Conservation (phyloP, 148 eudicot genomes). For the Rhododendron williamsianum region DNA sequence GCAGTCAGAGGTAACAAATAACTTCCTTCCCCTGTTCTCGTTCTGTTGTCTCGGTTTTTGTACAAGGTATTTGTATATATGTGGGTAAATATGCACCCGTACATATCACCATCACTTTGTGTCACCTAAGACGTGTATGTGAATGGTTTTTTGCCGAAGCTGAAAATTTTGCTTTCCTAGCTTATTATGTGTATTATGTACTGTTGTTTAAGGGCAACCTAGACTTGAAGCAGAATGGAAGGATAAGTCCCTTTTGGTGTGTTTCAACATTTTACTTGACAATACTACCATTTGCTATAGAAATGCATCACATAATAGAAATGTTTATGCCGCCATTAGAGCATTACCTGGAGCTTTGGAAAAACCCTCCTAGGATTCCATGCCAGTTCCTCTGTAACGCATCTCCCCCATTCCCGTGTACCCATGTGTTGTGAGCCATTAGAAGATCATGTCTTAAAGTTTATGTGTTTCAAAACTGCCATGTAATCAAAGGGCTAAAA, state of each 20-base stretch:
- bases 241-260: neutral
- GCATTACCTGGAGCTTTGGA: neutral
- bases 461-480: too few relatives aligned
- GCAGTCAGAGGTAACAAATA: neutral
- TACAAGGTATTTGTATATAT: neutral
- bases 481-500: too few relatives aligned
- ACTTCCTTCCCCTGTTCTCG: neutral
- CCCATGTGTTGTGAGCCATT: too few relatives aligned
- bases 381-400: too few relatives aligned
- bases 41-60: neutral
- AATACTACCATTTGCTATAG: neutral
- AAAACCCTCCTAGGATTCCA: neutral
- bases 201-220: neutral
- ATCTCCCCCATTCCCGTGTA: too few relatives aligned
- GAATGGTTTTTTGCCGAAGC: neutral
- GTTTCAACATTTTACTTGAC: neutral
- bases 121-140: neutral
- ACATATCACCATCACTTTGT: neutral
- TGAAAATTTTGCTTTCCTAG: neutral
- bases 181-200: neutral
- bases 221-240: neutral
- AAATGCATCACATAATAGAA: neutral
- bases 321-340: neutral
- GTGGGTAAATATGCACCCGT: neutral
- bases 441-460: too few relatives aligned